A percentile compares a stretch with the other conserved stretches of the same genome.
phyloP scores from a whole-genome alignment of 495 filamentous ascomycete genomes.

The Penicillium angulare region DNA sequence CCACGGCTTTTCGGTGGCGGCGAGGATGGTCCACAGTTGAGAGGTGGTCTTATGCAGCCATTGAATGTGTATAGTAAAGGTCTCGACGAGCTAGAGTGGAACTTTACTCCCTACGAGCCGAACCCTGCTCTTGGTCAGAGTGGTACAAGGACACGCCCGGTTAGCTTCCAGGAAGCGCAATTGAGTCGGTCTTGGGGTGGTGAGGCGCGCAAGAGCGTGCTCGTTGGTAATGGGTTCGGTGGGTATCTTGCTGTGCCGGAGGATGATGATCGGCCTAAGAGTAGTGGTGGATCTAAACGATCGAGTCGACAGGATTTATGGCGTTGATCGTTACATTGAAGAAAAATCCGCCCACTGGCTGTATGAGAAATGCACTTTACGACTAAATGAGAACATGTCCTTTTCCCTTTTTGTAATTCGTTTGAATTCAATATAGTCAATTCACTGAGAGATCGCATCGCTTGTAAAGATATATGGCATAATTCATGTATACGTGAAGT shows the following conservation, averaged over 20 bases:
- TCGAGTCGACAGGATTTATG: slow-evolving; percentile 44
- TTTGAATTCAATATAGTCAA: no score
- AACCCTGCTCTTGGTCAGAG: slow-evolving; percentile 31
- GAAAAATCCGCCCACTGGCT: no score
- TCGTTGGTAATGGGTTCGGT: slow-evolving; percentile 76
- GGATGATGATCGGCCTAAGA: slow-evolving; percentile 39
- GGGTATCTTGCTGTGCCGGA: slow-evolving; percentile 78
- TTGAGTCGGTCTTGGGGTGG: slow-evolving; percentile 60
- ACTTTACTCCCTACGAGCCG: slow-evolving; percentile 62
- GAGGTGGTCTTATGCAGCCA: slow-evolving; percentile 55
- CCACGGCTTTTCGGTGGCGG: slow-evolving; percentile 33
- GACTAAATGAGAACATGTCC: no score
- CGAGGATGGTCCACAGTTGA: slow-evolving; percentile 30
- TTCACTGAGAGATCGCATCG: no score
- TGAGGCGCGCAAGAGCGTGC: slow-evolving; percentile 55
- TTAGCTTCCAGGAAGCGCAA: slow-evolving; percentile 53
- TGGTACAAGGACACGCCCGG: slow-evolving; percentile 47
- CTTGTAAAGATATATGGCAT: no score
- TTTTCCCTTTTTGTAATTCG: no score
- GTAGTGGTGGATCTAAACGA: slow-evolving; percentile 35
- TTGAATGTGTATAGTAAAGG: slow-evolving; percentile 86
- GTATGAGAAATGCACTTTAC: not conserved
- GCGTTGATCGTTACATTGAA: slow-evolving; percentile 25
- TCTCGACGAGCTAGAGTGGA: slow-evolving; percentile 82
- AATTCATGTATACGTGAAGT: no score